phyloP scores from a whole-genome alignment of 2,329 filamentous ascomycete species.

The Tolypocladium cylindrosporum region DNA sequence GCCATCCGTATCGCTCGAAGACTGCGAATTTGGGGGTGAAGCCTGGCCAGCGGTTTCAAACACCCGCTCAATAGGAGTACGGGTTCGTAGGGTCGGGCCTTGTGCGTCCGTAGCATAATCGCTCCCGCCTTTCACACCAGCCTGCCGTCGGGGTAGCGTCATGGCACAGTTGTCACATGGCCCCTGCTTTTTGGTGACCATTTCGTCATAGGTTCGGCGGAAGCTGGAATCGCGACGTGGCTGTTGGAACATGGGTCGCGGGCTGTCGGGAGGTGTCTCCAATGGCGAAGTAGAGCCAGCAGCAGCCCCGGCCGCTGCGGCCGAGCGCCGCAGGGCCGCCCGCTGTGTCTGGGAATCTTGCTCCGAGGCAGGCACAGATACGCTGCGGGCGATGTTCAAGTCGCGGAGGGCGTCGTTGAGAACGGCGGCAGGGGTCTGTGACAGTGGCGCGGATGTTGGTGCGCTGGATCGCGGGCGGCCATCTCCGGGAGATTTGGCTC shows the following conservation, averaged over 20 bases:
- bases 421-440: constrained; percentile 22
- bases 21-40: constrained; percentile 42
- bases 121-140: constrained; percentile 13
- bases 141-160: constrained; percentile 40
- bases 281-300: constrained; percentile 27
- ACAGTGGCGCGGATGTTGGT: constrained; percentile 22
- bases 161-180: constrained; percentile 62
- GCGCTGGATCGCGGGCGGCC: constrained; percentile 31
- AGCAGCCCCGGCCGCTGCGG: constrained; percentile 15
- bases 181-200: constrained; percentile 51
- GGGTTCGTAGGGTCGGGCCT: constrained; percentile 50
- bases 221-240: constrained; percentile 48
- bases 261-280: constrained; percentile 50
- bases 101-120: constrained; percentile 27
- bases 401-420: constrained; percentile 38
- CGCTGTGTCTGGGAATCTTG: constrained; percentile 33
- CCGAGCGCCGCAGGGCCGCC: constrained; percentile 30
- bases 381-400: constrained; percentile 34
- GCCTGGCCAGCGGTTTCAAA: constrained; percentile 35
- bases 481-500: constrained; percentile 12
- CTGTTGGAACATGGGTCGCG: constrained; percentile 30
- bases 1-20: constrained; percentile 40
- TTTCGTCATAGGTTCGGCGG: constrained; percentile 53
- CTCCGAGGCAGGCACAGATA: constrained; percentile 32
- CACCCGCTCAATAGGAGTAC: constrained; percentile 49